phyloP scores from a whole-genome alignment of 345 rosid species.

The Gynandropsis gynandra region DNA sequence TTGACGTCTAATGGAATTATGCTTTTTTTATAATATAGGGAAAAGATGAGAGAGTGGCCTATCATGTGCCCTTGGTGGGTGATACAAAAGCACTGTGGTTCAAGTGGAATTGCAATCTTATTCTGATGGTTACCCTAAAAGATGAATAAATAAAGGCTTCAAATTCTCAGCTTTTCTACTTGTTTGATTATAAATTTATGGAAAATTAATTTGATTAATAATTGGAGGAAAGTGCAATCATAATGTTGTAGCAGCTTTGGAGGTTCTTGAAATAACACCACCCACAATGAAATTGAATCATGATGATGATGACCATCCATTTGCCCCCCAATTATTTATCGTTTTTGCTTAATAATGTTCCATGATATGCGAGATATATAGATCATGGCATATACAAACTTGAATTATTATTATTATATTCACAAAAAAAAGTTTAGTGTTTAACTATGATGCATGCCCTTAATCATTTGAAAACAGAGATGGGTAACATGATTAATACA shows the following conservation, averaged over 20 bases:
- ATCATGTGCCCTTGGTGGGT: constrained; percentile 35
- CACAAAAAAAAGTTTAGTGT: too few relatives aligned
- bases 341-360: too few relatives aligned
- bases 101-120: constrained; percentile 27
- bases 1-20: too few relatives aligned
- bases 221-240: constrained; percentile 31
- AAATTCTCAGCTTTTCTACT: constrained; percentile 26
- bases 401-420: too few relatives aligned
- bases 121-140: constrained; percentile 27
- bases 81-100: constrained; percentile 23
- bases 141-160: constrained; percentile 20
- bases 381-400: too few relatives aligned
- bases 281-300: too few relatives aligned
- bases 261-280: too few relatives aligned
- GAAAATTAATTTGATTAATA: constrained; percentile 3
- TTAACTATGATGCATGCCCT: constrained; percentile 30
- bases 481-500: constrained; percentile 34
- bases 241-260: constrained; percentile 34
- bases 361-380: too few relatives aligned
- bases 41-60: constrained; percentile 23
- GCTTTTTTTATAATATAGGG: not conserved
- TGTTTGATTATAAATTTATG: constrained; percentile 22
- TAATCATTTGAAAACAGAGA: constrained; percentile 23
- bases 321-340: too few relatives aligned
- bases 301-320: too few relatives aligned